phyloP scores from a whole-genome alignment of 345 rosid species.

The Brassica incana region DNA sequence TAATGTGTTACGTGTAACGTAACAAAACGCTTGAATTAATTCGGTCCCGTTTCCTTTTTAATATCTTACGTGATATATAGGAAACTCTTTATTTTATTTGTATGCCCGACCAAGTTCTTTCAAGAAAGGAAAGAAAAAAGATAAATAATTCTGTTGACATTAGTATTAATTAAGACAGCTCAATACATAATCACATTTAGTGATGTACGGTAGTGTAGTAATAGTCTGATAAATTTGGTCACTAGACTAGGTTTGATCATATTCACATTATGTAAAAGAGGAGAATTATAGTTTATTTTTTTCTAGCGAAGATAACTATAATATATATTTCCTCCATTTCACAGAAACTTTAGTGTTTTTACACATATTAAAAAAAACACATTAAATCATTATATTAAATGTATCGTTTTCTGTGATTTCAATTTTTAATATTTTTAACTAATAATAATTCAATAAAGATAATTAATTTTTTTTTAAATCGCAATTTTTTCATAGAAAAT shows the following conservation, averaged over 20 bases:
- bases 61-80: slow-evolving; percentile 26
- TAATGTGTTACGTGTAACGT: slow-evolving; percentile 21
- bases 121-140: background rate
- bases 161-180: background rate
- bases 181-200: background rate
- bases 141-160: background rate
- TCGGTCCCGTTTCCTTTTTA: slow-evolving; percentile 19
- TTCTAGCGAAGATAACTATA: background rate
- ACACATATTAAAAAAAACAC: too few species aligned
- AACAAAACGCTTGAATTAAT: slow-evolving; percentile 14
- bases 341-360: too few species aligned
- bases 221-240: background rate
- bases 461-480: too few species aligned
- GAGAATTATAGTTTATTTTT: background rate
- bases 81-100: slow-evolving; percentile 6
- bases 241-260: background rate
- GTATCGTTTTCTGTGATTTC: too few species aligned
- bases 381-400: too few species aligned
- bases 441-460: too few species aligned
- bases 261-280: background rate
- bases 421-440: too few species aligned
- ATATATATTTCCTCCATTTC: background rate
- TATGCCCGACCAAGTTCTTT: slow-evolving; percentile 1
- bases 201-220: background rate
- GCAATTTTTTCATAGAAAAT: too few species aligned